Conservation (phyloP, 1,284 basidiomycete species). For the Ceratobasidium sp. region DNA sequence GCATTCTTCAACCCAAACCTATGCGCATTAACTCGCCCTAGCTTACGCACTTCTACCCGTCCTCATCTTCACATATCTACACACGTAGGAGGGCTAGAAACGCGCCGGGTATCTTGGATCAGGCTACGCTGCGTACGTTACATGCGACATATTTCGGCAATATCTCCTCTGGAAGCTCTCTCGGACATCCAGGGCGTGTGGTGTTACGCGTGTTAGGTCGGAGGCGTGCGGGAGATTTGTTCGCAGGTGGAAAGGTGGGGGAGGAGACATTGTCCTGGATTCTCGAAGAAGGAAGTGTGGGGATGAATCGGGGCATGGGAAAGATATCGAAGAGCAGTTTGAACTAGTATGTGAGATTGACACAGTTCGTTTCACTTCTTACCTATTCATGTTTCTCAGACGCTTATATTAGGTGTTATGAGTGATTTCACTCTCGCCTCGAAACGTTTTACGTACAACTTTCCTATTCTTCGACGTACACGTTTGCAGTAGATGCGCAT, state of each 20-base stretch:
- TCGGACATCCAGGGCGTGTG: too few relatives aligned
- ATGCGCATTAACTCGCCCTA: too few relatives aligned
- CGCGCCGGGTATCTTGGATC: too few relatives aligned
- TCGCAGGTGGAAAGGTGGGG: constrained; percentile 89
- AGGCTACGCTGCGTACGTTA: too few relatives aligned
- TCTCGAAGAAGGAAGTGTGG: constrained; percentile 80
- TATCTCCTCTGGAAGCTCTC: too few relatives aligned
- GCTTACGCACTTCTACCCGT: too few relatives aligned
- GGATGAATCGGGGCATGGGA: constrained; percentile 70
- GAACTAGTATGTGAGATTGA: constrained; percentile 78
- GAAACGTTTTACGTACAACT: constrained; percentile 84
- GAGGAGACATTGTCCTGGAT: constrained; percentile 88
- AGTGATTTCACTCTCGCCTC: constrained; percentile 75
- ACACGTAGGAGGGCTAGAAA: too few relatives aligned
- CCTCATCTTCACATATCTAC: too few relatives aligned
- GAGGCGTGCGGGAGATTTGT: constrained; percentile 88
- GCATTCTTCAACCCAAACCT: too few relatives aligned
- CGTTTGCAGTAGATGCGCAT: constrained; percentile 63
- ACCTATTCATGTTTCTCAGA: not conserved
- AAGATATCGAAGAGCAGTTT: constrained; percentile 78
- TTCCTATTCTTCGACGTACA: constrained; percentile 75
- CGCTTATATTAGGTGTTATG: too few relatives aligned
- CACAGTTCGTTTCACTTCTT: constrained; percentile 66
- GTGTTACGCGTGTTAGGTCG: too few relatives aligned
- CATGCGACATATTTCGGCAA: too few relatives aligned